A percentile compares a stretch with the other conserved stretches of the same genome.
These are phyloP conservation scores for Aspergillus felis DNA, from an alignment of 2,329 filamentous ascomycete genomes.

Conservation along the genomic window DNA sequence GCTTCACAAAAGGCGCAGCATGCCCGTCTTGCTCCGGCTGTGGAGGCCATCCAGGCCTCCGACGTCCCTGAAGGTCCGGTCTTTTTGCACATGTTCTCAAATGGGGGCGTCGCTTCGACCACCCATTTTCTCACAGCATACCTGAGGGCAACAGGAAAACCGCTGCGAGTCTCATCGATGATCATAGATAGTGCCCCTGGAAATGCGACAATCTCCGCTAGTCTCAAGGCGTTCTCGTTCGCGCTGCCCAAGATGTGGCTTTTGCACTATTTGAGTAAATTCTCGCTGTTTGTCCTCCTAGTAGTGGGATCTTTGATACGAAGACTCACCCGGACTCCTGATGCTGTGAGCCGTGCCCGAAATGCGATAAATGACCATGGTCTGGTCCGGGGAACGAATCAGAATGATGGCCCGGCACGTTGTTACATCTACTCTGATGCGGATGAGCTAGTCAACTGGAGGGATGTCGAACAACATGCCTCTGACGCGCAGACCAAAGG, in stretches of 20 bases:
- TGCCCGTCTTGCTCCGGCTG: constrained; percentile 30
- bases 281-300: constrained; percentile 22
- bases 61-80: constrained; percentile 23
- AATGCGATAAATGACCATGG: constrained; percentile 29
- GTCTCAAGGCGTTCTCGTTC: constrained; percentile 34
- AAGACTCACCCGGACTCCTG: constrained; percentile 14
- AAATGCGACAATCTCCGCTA: constrained; percentile 20
- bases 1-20: constrained; percentile 20
- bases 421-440: constrained; percentile 41
- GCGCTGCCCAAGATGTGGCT: constrained; percentile 30
- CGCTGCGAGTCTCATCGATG: constrained; percentile 39
- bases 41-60: constrained; percentile 30
- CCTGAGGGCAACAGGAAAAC: constrained; percentile 24
- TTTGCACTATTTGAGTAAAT: constrained; percentile 25
- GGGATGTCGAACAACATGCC: constrained; percentile 37
- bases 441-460: constrained; percentile 35
- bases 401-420: constrained; percentile 14
- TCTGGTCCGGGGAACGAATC: constrained; percentile 14
- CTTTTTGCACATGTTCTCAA: constrained; percentile 49
- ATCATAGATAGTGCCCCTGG: constrained; percentile 48
- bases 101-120: constrained; percentile 44
- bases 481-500: constrained; percentile 27
- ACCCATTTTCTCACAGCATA: constrained; percentile 39
- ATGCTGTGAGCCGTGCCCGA: constrained; percentile 26
- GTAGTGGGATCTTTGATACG: constrained; percentile 16